Base-by-base conservation (phyloP, 805 yeast genomes). In the Saccharomycopsis microspora region DNA sequence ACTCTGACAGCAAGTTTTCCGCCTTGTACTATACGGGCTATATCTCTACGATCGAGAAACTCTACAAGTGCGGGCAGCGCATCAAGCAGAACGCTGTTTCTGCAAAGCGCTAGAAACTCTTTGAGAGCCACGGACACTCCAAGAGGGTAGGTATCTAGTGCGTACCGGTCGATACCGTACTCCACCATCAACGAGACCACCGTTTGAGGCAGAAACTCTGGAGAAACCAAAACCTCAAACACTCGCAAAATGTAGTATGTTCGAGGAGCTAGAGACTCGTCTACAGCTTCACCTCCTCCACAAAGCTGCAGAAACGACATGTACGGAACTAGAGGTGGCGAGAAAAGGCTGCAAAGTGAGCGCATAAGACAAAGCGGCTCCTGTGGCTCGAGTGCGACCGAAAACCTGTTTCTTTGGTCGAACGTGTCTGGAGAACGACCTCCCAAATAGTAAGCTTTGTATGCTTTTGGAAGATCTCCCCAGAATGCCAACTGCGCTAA, bases 381-480 rank as follows among this genome's bases (percentile, higher is more conserved):
- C 3, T 70, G 66, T 4, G 81, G 54, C 9, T 55, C 78, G 67
- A 55, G 74, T 72, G 65, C 56, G 51, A 55, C 59, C 4, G 63
- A 59, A n/a, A 34, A 53, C 19, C 45, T 7, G 10, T 31, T 34
- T 32, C 30, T 45, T 33, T 47, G 29, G 32, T 43, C 48, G 27
- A 39, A 28, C 39, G 6, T 27, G 32, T 8, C 38, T 5, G 11
- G 48, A 9, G 10, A 60, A 56, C 11, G 46, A 5, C 67, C 66
- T 3, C 64, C 55, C 54, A 62, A 64, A 58, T 88, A 86, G 55
- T 77, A 79, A 1, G 62, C 56, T 28, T 64, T 59, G 96, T 95
- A 85, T 0, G 56, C 49, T 1, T 69, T 76, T 7, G 80, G 74
- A 95, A 95, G 85, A 4, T 84, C 79, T 76, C 82, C 75, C 80